Evolutionary conservation across 2,329 filamentous ascomycete species (phyloP), one percentile per base, ranked within the genome.

Genomic region (Blastomyces parvus): DNA sequence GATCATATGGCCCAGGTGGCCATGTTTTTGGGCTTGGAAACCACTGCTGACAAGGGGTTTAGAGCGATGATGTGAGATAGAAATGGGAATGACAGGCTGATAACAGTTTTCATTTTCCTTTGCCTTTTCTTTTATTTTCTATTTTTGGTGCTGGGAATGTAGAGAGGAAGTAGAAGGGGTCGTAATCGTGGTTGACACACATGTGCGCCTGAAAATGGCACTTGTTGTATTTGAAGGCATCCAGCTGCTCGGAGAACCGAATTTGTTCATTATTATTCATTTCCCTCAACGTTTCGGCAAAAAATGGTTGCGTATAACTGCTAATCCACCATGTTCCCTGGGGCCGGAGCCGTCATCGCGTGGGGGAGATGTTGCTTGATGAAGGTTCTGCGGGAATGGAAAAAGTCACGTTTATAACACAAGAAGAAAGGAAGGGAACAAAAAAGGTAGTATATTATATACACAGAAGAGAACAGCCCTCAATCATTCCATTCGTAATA

Each of bases 1-100:
- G 84, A 86, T 74, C 83, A 85, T 71, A 66, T 87, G 53, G 84
- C 81, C 1, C 79, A 82, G 68, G 74, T 86, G 2, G 75, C 77
- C 50, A 78, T 82, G 63, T 80, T 82, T 70, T 66, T 86, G 64
- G 81, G 77, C 1, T 67, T 86, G 63, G 79, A 85, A 61, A 70
- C 67, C 9, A 65, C 65, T 3, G 33, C 64, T 22, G 73, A 74
- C 5, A 63, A 63, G 46, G 72, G 73, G 0, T 74, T 76, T 59
- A 69, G 64, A 40, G 70, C 74, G 44, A 46, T 59, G 57, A 59
- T 59, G 42, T 59, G 40, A 59, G 11, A 13, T 44, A 4, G 25
- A 46, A 11, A 30, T 46, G 40, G 22, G 22, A 40, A 50, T 50
- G 13, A 22, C 9, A 9, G n/a, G n/a, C 3, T 25, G n/a, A 7